These are phyloP conservation scores for Monosiga brevicollis DNA, from an alignment of 78 protist species.

Conservation along the genomic window DNA sequence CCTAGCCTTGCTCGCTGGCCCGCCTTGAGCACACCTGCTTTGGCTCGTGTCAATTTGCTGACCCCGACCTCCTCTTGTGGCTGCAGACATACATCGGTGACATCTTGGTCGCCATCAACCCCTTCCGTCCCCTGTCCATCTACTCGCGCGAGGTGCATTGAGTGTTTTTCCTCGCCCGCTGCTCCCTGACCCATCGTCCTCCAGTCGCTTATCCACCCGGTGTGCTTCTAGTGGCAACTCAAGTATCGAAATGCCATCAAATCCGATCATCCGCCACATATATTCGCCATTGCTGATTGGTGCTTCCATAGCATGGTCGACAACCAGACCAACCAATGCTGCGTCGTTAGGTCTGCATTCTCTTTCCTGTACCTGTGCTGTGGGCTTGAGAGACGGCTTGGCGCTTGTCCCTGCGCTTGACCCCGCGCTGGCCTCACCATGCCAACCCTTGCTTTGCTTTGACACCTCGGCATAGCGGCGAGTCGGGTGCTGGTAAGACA, in stretches of 20 bases:
- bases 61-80: neutral
- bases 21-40: too few relatives aligned
- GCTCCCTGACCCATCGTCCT: neutral
- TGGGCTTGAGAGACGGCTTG: too few relatives aligned
- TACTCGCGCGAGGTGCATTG: slow-evolving; percentile 2
- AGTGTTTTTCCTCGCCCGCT: too few relatives aligned
- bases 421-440: too few relatives aligned
- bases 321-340: slow-evolving; percentile 14
- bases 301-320: slow-evolving; percentile 34
- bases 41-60: neutral
- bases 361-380: too few relatives aligned
- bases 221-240: neutral
- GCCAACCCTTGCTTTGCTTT: too few relatives aligned
- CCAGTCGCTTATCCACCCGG: neutral
- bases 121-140: slow-evolving; percentile 9
- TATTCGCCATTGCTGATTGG: slow-evolving; percentile 55
- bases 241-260: neutral
- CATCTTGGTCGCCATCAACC: slow-evolving; percentile 45
- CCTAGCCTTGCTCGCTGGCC: too few relatives aligned
- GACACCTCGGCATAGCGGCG: too few relatives aligned
- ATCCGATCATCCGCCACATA: slow-evolving; percentile 52
- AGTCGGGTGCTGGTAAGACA: slow-evolving; percentile 90
- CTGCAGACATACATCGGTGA: slow-evolving; percentile 35
- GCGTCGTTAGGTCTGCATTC: neutral
- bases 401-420: too few relatives aligned